Evolutionary conservation across 169 alveolate species (phyloP).

Genomic region (Cryptosporidium canis): DNA sequence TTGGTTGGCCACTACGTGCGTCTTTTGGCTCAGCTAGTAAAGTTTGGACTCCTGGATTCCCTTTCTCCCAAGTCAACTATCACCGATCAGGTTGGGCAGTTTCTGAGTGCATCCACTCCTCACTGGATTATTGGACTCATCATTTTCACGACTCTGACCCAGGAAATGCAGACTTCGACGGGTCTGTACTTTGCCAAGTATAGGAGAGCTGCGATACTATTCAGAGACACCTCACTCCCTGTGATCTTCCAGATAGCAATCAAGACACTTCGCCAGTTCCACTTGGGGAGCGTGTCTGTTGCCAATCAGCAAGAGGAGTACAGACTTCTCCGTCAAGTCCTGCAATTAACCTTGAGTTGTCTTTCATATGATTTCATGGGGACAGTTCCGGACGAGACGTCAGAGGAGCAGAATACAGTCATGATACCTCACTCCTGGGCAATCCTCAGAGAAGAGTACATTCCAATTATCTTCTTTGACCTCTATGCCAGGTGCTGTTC

Average conservation of each 20-base stretch:
- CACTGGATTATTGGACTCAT: slow-evolving; percentile 94
- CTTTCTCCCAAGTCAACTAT: slow-evolving; percentile 81
- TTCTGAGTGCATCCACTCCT: slow-evolving; percentile 87
- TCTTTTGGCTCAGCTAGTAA: slow-evolving; percentile 86
- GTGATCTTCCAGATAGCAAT: slow-evolving; percentile 86
- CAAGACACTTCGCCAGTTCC: slow-evolving; percentile 73
- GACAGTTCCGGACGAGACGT: slow-evolving; percentile 92
- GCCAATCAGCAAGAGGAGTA: slow-evolving; percentile 80
- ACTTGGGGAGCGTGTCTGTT: slow-evolving; percentile 49
- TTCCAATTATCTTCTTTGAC: slow-evolving; percentile 80
- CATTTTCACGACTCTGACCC: slow-evolving; percentile 89
- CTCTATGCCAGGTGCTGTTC: slow-evolving; percentile 74
- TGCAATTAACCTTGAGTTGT: slow-evolving; percentile 89
- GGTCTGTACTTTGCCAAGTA: slow-evolving; percentile 86
- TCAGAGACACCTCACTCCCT: slow-evolving; percentile 90
- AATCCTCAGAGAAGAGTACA: slow-evolving; percentile 85
- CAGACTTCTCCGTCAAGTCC: slow-evolving; percentile 86
- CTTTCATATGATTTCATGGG: slow-evolving; percentile 93
- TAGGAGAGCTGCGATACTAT: slow-evolving; percentile 91
- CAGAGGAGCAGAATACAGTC: slow-evolving; percentile 92
- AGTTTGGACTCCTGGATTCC: slow-evolving; percentile 90
- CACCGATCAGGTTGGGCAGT: slow-evolving; percentile 79
- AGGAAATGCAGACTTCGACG: slow-evolving; percentile 86
- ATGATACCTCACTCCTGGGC: slow-evolving; percentile 93
- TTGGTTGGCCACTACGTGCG: slow-evolving; percentile 88